Base-by-base conservation (phyloP, 768 basidiomycete species). In the Fomitopsis serialis region DNA sequence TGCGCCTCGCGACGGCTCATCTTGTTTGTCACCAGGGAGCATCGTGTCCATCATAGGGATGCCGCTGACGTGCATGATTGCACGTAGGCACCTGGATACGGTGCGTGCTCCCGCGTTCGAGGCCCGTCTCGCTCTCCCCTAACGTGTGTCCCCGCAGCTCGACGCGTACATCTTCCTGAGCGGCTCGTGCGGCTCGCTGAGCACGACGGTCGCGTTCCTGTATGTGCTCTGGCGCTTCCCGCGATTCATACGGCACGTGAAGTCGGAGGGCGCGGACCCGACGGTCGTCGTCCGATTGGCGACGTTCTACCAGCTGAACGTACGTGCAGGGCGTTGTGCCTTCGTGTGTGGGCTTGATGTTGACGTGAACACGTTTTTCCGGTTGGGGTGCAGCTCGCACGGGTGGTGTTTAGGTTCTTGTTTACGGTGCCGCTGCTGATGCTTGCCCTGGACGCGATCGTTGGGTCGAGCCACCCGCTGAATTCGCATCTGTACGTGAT, bases 261-360 rank as follows among this genome's bases (percentile, higher is more conserved):
- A 84, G 64, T 72, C 73, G 3, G 89, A 85, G 56, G 86, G 90
- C 13, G 90, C 86, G 0, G 80, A 82, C 42, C 85, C 87, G 7
- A 79, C 79, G 32, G 84, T 92, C 7, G 84, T 92, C 46, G 76
- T 89, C 15, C 75, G 89, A 43, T 75, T 92, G 2, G 71, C 81
- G 23, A 88, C 81, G 3, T 92, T 90, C 63, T 88, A 85, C 64
- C 78, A 87, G 53, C 72, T 92, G 12, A 92, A 92, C 63, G 90
- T 91, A 55, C 55, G 89, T 61, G 9, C 36, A 9, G 17, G n/a
- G 9, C 24, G 27, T 32, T 17, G 27, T 42, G 11, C 44, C 10
- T 34, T 13, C 32, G 23, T 3, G 12, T 46, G 19, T 42, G 53
- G 23, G 46, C 11, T 32, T 6, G 32, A 11, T 29, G 12, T 32